Evolutionary conservation across 2,329 filamentous ascomycete genomes (phyloP), one percentile per base, ranked within the genome.

Genomic region (Alternaria sp.): DNA sequence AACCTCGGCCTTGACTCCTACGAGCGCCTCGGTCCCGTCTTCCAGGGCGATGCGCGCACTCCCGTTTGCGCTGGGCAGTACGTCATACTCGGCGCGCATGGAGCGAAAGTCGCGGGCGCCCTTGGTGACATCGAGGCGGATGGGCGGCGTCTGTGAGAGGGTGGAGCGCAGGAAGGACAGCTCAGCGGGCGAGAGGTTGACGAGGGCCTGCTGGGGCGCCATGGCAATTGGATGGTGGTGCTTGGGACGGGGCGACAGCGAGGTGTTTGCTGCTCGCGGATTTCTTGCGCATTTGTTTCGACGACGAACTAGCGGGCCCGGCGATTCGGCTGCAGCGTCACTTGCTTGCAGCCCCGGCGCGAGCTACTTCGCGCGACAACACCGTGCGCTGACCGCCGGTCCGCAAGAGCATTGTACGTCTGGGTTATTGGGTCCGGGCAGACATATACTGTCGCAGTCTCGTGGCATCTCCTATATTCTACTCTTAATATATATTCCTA

Each of bases 1-100:
- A 5, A 98, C 92, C 82, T 98, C 95, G 1, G 93, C 93, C 82
- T 98, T 99, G 65, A 97, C 90, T 49, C 96, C 96, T 6, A 97
- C 96, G 65, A 99, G 91, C 7, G 96, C 96, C 81, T 99, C 96
- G 2, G 93, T 97, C 54, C 96, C 96, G 79, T 99, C 96, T 4
- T 93, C 90, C 78, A 98, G 96, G 70, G 95, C 97, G 50, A 99
- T 91, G 32, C 96, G 89, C 63, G 96, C 95, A 80, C 92, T 96
- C 65, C 96, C 96, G 76, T 98, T 97, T 15, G 95, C 91, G 50
- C 90, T 90, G 0, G 96, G 94, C 0, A 99, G 86, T 60, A 98
- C 92, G 61, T 93, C 92, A 58, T 92, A 93, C 83, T 99, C 96
- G 63, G 96, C 96, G 17, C 91, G 89, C 61, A 99, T 84, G 1